Percentiles rank a stretch among this genome's conserved stretches.
Evolutionary conservation across 495 filamentous ascomycete genomes (phyloP).

Genomic region (Penicillium bovifimosum): DNA sequence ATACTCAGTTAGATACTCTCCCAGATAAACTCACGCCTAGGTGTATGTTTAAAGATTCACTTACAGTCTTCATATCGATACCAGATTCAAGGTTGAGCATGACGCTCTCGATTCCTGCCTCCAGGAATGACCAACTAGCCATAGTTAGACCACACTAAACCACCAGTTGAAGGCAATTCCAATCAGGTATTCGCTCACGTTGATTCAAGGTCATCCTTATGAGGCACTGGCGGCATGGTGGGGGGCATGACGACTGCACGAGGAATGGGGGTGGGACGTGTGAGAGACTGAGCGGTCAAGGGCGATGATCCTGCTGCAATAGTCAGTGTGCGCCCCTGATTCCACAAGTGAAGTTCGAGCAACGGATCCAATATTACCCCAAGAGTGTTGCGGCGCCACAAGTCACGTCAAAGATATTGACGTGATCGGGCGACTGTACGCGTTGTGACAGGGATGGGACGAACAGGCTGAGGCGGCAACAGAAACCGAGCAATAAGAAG

Average conservation of each 20-base stretch:
- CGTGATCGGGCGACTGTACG: not conserved
- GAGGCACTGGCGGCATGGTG: conserved; percentile 48
- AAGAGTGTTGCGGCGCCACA: conserved; percentile 19
- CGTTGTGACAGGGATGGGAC: not conserved
- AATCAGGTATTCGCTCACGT: conserved; percentile 54
- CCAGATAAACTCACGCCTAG: not conserved
- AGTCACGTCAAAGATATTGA: conserved; percentile 10
- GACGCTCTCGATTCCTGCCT: conserved; percentile 80
- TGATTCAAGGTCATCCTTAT: conserved; percentile 75
- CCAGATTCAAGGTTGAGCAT: conserved; percentile 89
- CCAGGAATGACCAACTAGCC: conserved; percentile 78
- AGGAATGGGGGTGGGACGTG: conserved; percentile 1
- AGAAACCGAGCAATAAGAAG: not conserved
- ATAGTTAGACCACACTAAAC: conserved; percentile 11
- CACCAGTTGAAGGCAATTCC: not conserved
- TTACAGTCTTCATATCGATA: conserved; percentile 83
- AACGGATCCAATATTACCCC: not conserved
- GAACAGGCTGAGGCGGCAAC: not conserved
- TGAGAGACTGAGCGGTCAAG: conserved; percentile 2
- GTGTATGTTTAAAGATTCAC: conserved; percentile 21
- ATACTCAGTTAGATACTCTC: conserved; percentile 10
- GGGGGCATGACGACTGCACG: conserved; percentile 31
- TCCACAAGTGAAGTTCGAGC: not conserved
- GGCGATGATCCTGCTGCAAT: not conserved
- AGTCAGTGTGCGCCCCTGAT: not conserved